Evolutionary conservation across 306 rosid species (phyloP).

Genomic region (Malus orientalis): DNA sequence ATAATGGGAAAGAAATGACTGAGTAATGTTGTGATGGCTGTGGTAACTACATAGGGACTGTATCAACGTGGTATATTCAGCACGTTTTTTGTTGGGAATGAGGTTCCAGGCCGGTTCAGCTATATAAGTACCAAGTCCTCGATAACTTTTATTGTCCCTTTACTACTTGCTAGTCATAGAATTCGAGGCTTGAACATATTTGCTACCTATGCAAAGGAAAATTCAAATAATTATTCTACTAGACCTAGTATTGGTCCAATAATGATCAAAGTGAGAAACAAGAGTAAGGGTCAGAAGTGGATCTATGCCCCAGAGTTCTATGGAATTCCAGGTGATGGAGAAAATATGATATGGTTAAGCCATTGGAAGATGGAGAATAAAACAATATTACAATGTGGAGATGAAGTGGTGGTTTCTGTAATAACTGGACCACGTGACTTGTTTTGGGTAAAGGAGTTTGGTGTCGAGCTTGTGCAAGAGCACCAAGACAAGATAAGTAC

Average conservation of each 20-base stretch:
- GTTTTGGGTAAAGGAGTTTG: not conserved
- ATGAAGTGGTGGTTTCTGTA: not conserved
- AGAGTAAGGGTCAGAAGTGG: not conserved
- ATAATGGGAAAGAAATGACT: too few species aligned
- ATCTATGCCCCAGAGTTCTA: not conserved
- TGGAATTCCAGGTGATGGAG: not conserved
- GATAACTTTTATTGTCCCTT: not conserved
- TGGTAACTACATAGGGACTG: not conserved
- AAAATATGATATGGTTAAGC: not conserved
- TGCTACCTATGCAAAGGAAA: not conserved
- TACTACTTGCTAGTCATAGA: not conserved
- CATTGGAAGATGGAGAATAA: not conserved
- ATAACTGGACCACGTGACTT: too few species aligned
- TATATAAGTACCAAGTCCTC: not conserved
- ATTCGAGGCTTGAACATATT: not conserved
- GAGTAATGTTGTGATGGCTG: too few species aligned
- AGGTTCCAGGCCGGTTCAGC: not conserved
- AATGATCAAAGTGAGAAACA: not conserved
- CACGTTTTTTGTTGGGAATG: not conserved
- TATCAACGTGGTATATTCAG: not conserved
- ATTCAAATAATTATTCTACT: not conserved
- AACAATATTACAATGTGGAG: not conserved
- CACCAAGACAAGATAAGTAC: not conserved
- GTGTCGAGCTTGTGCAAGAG: not conserved
- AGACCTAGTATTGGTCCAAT: rapidly evolving